Conservation (phyloP, 2,329 filamentous ascomycete genomes). For the Calonectria montana region DNA sequence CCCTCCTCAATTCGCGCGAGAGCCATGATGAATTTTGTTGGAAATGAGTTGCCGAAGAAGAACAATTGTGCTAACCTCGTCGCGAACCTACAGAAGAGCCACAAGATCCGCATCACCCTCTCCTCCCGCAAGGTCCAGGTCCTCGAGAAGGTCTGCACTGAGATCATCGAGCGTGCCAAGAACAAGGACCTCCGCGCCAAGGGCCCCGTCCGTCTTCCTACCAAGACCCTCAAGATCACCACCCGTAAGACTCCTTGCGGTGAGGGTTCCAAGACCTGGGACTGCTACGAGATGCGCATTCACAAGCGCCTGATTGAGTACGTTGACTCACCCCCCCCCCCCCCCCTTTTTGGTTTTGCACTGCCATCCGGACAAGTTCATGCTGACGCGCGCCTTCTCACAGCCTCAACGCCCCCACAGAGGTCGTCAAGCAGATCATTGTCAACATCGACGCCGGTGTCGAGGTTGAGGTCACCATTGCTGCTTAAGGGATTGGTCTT, state of each 20-base stretch:
- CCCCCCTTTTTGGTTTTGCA: too few relatives aligned
- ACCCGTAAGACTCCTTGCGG: slow-evolving; percentile 99
- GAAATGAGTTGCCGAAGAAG: too few relatives aligned
- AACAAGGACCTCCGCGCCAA: slow-evolving; percentile 98
- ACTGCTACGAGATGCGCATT: slow-evolving; percentile 98
- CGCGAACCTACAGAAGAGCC: slow-evolving; percentile 76
- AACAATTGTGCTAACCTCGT: slow-evolving; percentile 25
- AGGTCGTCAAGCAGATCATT: slow-evolving; percentile 97
- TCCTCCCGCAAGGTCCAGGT: slow-evolving; percentile 94
- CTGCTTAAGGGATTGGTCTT: slow-evolving; percentile 59
- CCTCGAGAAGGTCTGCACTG: slow-evolving; percentile 97
- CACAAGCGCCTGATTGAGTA: slow-evolving; percentile 98
- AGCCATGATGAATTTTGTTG: too few relatives aligned
- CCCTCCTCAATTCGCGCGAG: not conserved
- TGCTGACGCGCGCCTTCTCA: slow-evolving; percentile 31
- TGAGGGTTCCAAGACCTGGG: slow-evolving; percentile 99
- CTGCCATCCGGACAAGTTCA: not conserved
- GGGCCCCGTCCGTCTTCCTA: slow-evolving; percentile 96
- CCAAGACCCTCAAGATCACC: slow-evolving; percentile 96
- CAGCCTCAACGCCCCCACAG: slow-evolving; percentile 93
- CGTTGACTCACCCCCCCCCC: slow-evolving; percentile 48
- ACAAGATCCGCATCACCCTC: slow-evolving; percentile 98
- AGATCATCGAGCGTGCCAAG: slow-evolving; percentile 98
- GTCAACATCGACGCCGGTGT: slow-evolving; percentile 96
- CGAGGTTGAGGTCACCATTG: slow-evolving; percentile 93